Evolutionary conservation across 163 green algal species (phyloP).

Genomic region (Chlamydomonas reinhardtii): DNA sequence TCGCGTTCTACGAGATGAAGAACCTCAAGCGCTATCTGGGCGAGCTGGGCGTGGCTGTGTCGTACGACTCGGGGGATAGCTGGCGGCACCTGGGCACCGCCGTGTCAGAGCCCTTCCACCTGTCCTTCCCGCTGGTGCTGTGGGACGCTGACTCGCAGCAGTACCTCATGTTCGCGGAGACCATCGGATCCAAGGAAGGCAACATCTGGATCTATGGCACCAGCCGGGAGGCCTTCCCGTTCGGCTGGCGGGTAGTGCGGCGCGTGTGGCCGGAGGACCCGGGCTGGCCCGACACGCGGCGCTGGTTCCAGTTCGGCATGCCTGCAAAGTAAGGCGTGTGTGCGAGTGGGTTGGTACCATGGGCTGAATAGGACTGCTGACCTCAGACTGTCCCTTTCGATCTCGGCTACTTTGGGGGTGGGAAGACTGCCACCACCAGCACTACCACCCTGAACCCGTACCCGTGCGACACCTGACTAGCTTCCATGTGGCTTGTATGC

Average conservation of each 20-base stretch:
- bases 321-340: background rate
- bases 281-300: slow-evolving; percentile 23
- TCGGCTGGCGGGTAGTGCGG: slow-evolving; percentile 32
- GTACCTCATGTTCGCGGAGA: slow-evolving; percentile 55
- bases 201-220: slow-evolving; percentile 32
- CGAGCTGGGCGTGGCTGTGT: slow-evolving; percentile 44
- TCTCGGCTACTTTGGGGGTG: too few species aligned
- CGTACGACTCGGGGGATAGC: slow-evolving; percentile 12
- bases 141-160: slow-evolving; percentile 27
- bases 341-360: too few species aligned
- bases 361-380: too few species aligned
- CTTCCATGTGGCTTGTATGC: too few species aligned
- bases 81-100: slow-evolving; percentile 46
- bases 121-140: slow-evolving; percentile 48
- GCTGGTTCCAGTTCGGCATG: slow-evolving; percentile 33
- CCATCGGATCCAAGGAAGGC: background rate
- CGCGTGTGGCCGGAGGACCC: background rate
- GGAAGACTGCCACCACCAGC: too few species aligned
- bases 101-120: slow-evolving; percentile 36
- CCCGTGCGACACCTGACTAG: too few species aligned
- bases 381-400: too few species aligned
- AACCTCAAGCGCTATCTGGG: slow-evolving; percentile 35
- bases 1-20: slow-evolving; percentile 55
- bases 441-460: too few species aligned
- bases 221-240: slow-evolving; percentile 20